Evolutionary conservation across 108 stramenopile genomes (phyloP), one percentile per base, ranked within the genome.

Genomic region (Fistulifera solaris): DNA sequence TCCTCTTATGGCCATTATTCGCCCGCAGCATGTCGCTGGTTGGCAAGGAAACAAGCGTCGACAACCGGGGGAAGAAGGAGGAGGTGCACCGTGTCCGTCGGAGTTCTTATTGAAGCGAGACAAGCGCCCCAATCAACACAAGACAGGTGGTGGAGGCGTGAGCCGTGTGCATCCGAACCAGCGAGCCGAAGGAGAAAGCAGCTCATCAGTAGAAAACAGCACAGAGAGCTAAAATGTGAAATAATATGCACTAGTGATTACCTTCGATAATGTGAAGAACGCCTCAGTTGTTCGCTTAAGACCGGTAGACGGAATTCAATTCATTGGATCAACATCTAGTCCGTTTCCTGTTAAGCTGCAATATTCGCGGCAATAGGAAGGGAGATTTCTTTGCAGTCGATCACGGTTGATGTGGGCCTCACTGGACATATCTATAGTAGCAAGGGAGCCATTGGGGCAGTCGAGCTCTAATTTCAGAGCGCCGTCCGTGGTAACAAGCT

Each of bases 11-110:
- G 90, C 90, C 7, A 73, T 88, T 25, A 85, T 93, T 56, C 59
- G 70, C 24, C 87, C 87, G 0, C 41, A 63, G 38, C 27, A 57
- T 13, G 63, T 72, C 11, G 65, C 67, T 21, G 72, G 70, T 41
- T 80, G 82, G 82, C 59, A 62, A n/a, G 81, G 83, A 19, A 54
- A 67, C 18, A 71, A 77, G 46, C 70, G 83, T 22, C 38, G 74
- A 18, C 76, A 56, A 21, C 68, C 76, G 12, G 72, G 55, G 8
- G 81, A 77, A 41, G 80, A 86, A 45, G 89, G 89, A 22, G 91
- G 91, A 1, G 91, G 91, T 16, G 87, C 87, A 25, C 91, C 91
- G 31, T 93, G 91, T 72, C 91, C 91, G 17, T 66, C 74, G 42
- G 83, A 82, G n/a, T 93, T 93, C 48, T 62, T 83, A 50, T 45